A percentile compares a stretch with the other conserved stretches of the same genome.
Conservation (phyloP, 2,329 filamentous ascomycete species). For the Ceratocystis eucalypticola region DNA sequence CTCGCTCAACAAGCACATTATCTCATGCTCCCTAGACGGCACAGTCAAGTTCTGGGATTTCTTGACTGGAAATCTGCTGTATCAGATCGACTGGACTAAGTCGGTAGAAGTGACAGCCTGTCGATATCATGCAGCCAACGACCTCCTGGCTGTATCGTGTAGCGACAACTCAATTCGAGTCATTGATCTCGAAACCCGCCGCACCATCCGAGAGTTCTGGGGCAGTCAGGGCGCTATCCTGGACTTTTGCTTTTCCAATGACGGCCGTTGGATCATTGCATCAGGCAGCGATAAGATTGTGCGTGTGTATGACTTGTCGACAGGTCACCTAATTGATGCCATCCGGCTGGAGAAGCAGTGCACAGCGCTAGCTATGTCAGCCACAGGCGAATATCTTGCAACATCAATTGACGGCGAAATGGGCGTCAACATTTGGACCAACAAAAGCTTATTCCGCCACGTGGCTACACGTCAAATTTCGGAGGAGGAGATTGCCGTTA, state of each 20-base stretch:
- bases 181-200: slow-evolving; percentile 79
- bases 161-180: slow-evolving; percentile 79
- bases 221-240: slow-evolving; percentile 60
- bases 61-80: slow-evolving; percentile 59
- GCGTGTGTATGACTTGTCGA: slow-evolving; percentile 89
- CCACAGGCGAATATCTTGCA: slow-evolving; percentile 85
- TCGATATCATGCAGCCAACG: slow-evolving; percentile 68
- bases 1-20: slow-evolving; percentile 70
- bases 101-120: slow-evolving; percentile 47
- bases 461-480: slow-evolving; percentile 75
- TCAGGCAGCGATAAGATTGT: slow-evolving; percentile 69
- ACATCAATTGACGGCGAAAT: slow-evolving; percentile 70
- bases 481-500: slow-evolving; percentile 54
- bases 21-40: slow-evolving; percentile 81
- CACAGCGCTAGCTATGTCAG: slow-evolving; percentile 74
- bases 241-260: slow-evolving; percentile 78
- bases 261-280: slow-evolving; percentile 86
- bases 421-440: slow-evolving; percentile 92
- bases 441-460: slow-evolving; percentile 79
- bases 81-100: slow-evolving; percentile 72
- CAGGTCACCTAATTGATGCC: slow-evolving; percentile 86
- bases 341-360: slow-evolving; percentile 69
- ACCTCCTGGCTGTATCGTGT: slow-evolving; percentile 77
- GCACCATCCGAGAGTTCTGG: slow-evolving; percentile 86
- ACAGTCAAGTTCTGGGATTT: slow-evolving; percentile 98